phyloP scores from a whole-genome alignment of 176 grass and related monocot genomes.

The Carex myosuroides region DNA sequence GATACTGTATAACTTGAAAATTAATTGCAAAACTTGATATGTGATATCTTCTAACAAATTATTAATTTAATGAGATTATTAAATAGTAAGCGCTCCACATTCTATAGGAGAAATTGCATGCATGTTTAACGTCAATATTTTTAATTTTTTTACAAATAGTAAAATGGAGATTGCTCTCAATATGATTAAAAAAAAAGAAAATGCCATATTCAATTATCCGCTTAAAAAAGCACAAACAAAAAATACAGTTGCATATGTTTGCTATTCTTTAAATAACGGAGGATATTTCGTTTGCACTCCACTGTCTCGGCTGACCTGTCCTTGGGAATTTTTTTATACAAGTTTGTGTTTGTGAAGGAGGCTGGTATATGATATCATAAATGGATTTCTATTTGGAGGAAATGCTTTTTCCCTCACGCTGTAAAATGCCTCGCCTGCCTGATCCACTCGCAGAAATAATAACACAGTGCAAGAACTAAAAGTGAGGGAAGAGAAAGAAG shows the following conservation, averaged over 20 bases:
- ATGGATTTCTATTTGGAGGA: slow-evolving; percentile 29
- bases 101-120: too few relatives aligned
- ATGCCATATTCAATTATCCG: too few relatives aligned
- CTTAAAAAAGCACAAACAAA: too few relatives aligned
- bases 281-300: not conserved
- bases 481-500: not conserved
- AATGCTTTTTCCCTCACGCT: slow-evolving; percentile 6
- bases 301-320: slow-evolving; percentile 13
- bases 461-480: slow-evolving; percentile 10
- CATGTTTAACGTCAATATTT: too few relatives aligned
- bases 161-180: too few relatives aligned
- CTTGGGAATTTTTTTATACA: slow-evolving; percentile 18
- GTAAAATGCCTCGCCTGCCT: not conserved
- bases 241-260: not conserved
- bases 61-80: not conserved
- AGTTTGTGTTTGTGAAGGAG: slow-evolving; percentile 26
- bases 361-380: slow-evolving; percentile 15
- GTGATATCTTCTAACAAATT: too few relatives aligned
- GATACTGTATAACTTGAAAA: too few relatives aligned
- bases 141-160: too few relatives aligned
- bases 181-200: too few relatives aligned
- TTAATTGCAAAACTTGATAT: too few relatives aligned
- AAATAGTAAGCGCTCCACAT: not conserved
- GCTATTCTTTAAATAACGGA: not conserved
- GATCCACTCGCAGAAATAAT: not conserved